phyloP scores from a whole-genome alignment of 1,284 basidiomycete genomes.

The Waitea zeae region DNA sequence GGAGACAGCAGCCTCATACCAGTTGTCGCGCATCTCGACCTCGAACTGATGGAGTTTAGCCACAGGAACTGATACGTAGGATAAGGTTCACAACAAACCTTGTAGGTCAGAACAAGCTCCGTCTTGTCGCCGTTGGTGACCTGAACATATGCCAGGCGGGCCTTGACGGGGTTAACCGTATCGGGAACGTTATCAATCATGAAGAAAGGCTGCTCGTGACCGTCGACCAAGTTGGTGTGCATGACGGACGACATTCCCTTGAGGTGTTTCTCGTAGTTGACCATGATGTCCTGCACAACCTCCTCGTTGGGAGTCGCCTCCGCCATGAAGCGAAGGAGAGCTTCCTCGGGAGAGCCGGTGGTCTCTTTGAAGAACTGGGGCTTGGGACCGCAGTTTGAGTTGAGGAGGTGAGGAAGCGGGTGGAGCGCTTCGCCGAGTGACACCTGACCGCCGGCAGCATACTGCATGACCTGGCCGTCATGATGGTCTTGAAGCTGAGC shows the following conservation, averaged over 20 bases:
- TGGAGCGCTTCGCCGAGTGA: conserved; percentile 14
- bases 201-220: conserved; percentile 22
- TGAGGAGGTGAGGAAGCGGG: conserved; percentile 7
- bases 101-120: conserved; percentile 52
- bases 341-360: too few relatives aligned
- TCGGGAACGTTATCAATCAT: conserved; percentile 47
- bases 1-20: conserved; percentile 66
- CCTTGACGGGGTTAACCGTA: conserved; percentile 56
- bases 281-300: conserved; percentile 30
- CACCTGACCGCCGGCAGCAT: not conserved
- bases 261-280: conserved; percentile 30
- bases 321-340: conserved; percentile 62
- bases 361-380: conserved; percentile 18
- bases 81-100: conserved; percentile 24
- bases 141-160: conserved; percentile 53
- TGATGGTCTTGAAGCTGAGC: conserved; percentile 24
- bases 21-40: conserved; percentile 78
- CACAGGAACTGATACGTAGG: conserved; percentile 2
- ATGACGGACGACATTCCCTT: conserved; percentile 31
- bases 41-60: conserved; percentile 33
- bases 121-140: conserved; percentile 39
- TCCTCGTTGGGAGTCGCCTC: conserved; percentile 45
- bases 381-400: not conserved
- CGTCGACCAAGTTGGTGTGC: conserved; percentile 31
- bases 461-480: conserved; percentile 13